Evolutionary conservation across 345 rosid genomes (phyloP).

Genomic region (Chamaenerion angustifolium): DNA sequence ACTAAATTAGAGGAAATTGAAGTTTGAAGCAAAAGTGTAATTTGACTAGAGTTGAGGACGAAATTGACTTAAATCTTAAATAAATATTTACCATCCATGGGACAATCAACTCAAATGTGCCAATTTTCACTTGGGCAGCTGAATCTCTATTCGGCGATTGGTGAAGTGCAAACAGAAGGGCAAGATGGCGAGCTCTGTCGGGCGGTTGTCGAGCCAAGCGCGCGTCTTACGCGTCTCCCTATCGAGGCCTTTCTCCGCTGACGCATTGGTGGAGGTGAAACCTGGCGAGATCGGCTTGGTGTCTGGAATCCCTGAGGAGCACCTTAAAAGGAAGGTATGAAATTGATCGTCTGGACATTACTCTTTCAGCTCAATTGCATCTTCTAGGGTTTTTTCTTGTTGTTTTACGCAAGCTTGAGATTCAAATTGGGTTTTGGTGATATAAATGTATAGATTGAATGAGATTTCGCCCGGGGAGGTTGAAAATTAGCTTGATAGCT

Average conservation of each 20-base stretch:
- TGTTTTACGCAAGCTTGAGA: not conserved
- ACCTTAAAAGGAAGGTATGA: constrained; percentile 51
- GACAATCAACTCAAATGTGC: too few species aligned
- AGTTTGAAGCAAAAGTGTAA: too few species aligned
- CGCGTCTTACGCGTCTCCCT: constrained; percentile 15
- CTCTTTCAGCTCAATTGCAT: not conserved
- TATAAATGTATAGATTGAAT: too few species aligned
- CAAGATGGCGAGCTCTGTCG: constrained; percentile 49
- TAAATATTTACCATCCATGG: too few species aligned
- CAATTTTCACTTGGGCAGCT: too few species aligned
- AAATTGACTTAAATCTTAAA: too few species aligned
- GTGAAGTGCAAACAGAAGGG: constrained; percentile 4
- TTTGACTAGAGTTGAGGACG: too few species aligned
- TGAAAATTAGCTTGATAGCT: too few species aligned
- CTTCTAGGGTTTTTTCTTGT: not conserved
- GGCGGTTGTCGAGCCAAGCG: constrained; percentile 21
- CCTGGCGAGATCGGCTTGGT: constrained; percentile 80
- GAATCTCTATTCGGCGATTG: too few species aligned
- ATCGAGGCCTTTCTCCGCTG: constrained; percentile 35
- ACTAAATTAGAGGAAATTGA: too few species aligned
- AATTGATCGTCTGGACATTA: not conserved
- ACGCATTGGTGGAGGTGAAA: constrained; percentile 60
- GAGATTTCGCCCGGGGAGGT: too few species aligned
- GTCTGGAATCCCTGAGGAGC: constrained; percentile 89
- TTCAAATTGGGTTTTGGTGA: too few species aligned